phyloP scores from a whole-genome alignment of 495 filamentous ascomycete species.

The Penicillium waksmanii region DNA sequence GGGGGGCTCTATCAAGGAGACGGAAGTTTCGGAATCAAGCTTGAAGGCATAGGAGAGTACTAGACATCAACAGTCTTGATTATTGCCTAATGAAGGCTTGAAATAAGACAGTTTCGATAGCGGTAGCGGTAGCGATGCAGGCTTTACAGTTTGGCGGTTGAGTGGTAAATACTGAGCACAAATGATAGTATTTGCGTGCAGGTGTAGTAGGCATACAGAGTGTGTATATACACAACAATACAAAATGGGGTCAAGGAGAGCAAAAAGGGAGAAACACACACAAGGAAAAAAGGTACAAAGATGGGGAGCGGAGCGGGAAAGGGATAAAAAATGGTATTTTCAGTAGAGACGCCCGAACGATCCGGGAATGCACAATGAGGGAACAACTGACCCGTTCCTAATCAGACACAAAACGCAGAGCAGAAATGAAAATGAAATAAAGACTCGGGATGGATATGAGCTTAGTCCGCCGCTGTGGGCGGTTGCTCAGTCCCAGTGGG shows the following conservation, averaged over 20 bases:
- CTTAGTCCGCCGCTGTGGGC: conserved; percentile 32
- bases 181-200: conserved; percentile 4
- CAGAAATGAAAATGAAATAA: conserved; percentile 11
- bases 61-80: not conserved
- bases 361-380: conserved; percentile 31
- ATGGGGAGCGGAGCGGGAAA: conserved; percentile 5
- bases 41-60: not conserved
- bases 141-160: no score
- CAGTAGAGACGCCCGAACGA: conserved; percentile 36
- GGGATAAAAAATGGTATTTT: conserved; percentile 30
- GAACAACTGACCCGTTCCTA: conserved; percentile 8
- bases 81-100: no score
- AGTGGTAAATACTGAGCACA: not conserved
- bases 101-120: no score
- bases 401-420: conserved; percentile 11
- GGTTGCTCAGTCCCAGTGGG: conserved; percentile 24
- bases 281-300: conserved; percentile 2
- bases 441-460: conserved; percentile 1
- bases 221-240: conserved; percentile 18
- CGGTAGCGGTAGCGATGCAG: no score
- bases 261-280: not conserved
- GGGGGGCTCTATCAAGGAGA: not conserved
- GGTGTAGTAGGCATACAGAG: conserved; percentile 6
- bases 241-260: not conserved
- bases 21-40: not conserved